A percentile compares a stretch with the other conserved stretches of the same genome.
Evolutionary conservation across 257 asterid species (phyloP).

Genomic region (Solanum gracilifrons): DNA sequence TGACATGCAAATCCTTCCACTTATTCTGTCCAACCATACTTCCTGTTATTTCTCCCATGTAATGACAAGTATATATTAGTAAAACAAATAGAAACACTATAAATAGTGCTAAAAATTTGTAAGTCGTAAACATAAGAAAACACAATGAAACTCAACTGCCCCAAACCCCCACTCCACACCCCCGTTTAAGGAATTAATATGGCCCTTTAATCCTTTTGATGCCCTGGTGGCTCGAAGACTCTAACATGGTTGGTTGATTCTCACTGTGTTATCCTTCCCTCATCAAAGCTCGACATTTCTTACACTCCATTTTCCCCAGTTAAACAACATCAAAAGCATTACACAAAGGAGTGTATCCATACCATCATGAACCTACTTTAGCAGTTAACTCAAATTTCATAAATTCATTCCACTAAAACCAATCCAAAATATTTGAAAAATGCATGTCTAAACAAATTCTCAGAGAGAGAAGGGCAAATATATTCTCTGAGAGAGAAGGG

Average conservation of each 20-base stretch:
- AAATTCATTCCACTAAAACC: neutral
- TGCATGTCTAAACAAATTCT: neutral
- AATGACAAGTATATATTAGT: neutral
- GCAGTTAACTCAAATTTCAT: neutral
- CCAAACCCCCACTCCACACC: neutral
- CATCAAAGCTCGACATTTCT: neutral
- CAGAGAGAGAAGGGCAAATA: too few relatives aligned
- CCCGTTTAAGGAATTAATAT: neutral
- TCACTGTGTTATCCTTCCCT: neutral
- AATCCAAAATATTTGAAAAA: neutral
- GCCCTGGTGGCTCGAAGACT: neutral
- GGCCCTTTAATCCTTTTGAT: neutral
- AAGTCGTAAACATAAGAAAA: neutral
- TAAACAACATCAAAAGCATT: neutral
- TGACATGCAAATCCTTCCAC: conserved; percentile 81
- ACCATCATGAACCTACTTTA: neutral
- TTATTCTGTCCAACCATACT: conserved; percentile 73
- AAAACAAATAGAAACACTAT: neutral
- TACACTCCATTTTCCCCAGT: neutral
- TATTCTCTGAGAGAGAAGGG: neutral
- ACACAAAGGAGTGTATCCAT: neutral
- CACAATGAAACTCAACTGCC: neutral
- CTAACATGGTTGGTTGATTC: neutral
- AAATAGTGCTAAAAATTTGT: neutral
- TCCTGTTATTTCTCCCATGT: conserved; percentile 34